These are phyloP conservation scores for Globisporangium nodosum DNA, from an alignment of 352 stramenopile species.

Conservation along the genomic window DNA sequence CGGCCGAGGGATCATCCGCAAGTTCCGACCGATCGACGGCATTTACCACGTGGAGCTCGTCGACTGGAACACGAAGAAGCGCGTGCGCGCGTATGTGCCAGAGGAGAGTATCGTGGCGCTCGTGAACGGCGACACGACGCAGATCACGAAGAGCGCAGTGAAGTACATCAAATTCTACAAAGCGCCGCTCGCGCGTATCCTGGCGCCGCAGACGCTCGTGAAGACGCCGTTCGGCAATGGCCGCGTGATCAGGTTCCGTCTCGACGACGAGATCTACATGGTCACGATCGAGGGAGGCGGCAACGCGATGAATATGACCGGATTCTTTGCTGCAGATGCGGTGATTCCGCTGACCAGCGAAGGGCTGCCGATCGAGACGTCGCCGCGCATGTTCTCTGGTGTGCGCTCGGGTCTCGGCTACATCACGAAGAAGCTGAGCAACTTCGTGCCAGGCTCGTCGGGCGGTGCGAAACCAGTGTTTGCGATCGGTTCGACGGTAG, in stretches of 20 bases:
- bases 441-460: constrained; percentile 49
- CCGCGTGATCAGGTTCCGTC: constrained; percentile 51
- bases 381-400: constrained; percentile 66
- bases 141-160: constrained; percentile 34
- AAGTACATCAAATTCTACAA: constrained; percentile 57
- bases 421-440: constrained; percentile 76
- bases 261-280: constrained; percentile 66
- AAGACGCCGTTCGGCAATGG: constrained; percentile 79
- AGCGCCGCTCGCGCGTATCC: constrained; percentile 32
- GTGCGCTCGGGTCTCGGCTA: constrained; percentile 70
- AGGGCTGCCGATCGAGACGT: constrained; percentile 28
- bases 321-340: constrained; percentile 43
- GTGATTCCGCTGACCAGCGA: constrained; percentile 37
- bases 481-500: constrained; percentile 43
- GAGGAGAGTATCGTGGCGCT: constrained; percentile 48
- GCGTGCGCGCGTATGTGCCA: constrained; percentile 44
- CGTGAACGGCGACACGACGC: constrained; percentile 29
- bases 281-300: constrained; percentile 39
- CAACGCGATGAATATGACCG: constrained; percentile 34
- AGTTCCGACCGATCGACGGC: constrained; percentile 63
- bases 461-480: constrained; percentile 38
- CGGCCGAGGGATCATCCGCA: constrained; percentile 59
- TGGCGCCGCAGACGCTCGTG: constrained; percentile 45
- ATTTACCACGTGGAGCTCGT: constrained; percentile 81
- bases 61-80: constrained; percentile 38